Evolutionary conservation across 352 stramenopile species (phyloP).

Genomic region (Globisporangium camurandrum): DNA sequence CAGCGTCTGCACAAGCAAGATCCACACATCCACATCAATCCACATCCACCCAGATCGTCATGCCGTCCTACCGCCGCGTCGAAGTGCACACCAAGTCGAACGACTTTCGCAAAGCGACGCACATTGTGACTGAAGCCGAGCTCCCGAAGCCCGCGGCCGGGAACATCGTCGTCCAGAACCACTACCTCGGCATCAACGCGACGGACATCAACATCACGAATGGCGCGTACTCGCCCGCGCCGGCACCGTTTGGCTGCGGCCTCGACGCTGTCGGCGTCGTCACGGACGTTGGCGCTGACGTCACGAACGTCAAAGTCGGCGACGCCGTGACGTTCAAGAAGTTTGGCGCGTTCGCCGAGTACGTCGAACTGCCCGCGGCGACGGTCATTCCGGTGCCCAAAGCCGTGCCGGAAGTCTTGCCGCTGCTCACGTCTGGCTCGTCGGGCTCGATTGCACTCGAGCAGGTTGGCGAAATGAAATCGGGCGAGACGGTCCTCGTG

Average conservation of each 20-base stretch:
- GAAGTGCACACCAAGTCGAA: constrained; percentile 35
- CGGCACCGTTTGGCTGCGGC: constrained; percentile 35
- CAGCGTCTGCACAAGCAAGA: neutral
- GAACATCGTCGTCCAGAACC: constrained; percentile 34
- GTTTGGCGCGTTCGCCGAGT: constrained; percentile 46
- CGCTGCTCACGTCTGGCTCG: constrained; percentile 8
- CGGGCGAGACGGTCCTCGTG: constrained; percentile 52
- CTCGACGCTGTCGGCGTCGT: constrained; percentile 35
- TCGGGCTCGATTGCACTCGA: constrained; percentile 39
- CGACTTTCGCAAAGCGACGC: constrained; percentile 31
- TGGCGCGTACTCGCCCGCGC: constrained; percentile 23
- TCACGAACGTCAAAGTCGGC: constrained; percentile 38
- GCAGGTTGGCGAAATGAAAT: constrained; percentile 45
- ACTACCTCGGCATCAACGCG: constrained; percentile 28
- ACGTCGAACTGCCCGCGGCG: constrained; percentile 24
- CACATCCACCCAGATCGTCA: constrained; percentile 4
- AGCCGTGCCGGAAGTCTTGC: constrained; percentile 1
- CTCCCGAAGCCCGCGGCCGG: constrained; percentile 16
- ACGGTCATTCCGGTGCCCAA: constrained; percentile 25
- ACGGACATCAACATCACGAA: constrained; percentile 58
- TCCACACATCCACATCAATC: neutral
- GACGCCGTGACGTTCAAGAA: constrained; percentile 40
- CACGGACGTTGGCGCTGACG: constrained; percentile 24
- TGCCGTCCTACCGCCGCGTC: constrained; percentile 29
- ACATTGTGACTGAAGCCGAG: constrained; percentile 22